These are phyloP conservation scores for Globisporangium solare DNA, from an alignment of 352 stramenopile species.

Conservation along the genomic window DNA sequence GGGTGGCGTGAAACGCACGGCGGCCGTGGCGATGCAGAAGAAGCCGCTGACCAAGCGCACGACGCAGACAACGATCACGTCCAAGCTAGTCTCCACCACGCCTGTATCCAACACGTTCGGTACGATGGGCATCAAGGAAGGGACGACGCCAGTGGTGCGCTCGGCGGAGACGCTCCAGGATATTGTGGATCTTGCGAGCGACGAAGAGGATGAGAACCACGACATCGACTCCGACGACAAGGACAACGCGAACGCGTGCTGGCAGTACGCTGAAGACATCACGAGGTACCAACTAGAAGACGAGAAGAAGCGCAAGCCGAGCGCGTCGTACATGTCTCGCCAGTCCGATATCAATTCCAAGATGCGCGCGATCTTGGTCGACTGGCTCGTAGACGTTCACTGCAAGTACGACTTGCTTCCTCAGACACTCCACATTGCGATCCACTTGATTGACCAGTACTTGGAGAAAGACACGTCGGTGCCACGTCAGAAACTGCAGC, in stretches of 20 bases:
- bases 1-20: constrained; percentile 59
- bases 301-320: constrained; percentile 65
- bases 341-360: constrained; percentile 98
- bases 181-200: constrained; percentile 6
- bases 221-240: constrained; percentile 81
- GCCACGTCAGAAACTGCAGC: constrained; percentile 87
- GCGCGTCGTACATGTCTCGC: constrained; percentile 66
- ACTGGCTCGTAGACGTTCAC: constrained; percentile 97
- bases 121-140: constrained; percentile 28
- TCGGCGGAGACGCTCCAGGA: constrained; percentile 13
- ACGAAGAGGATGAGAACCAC: constrained; percentile 27
- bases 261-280: constrained; percentile 83
- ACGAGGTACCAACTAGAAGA: constrained; percentile 71
- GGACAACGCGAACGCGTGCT: constrained; percentile 51
- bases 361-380: constrained; percentile 99
- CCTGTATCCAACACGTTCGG: constrained; percentile 30
- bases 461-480: constrained; percentile 71
- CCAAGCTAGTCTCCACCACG: constrained; percentile 25
- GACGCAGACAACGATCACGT: constrained; percentile 15
- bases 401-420: constrained; percentile 77
- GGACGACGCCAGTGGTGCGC: constrained; percentile 19
- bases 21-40: constrained; percentile 46
- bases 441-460: constrained; percentile 79
- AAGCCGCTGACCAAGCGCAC: constrained; percentile 35
- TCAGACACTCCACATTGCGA: constrained; percentile 82